Conservation (phyloP, 2,329 filamentous ascomycete species). For the Ceratocystis diversiconidia region DNA sequence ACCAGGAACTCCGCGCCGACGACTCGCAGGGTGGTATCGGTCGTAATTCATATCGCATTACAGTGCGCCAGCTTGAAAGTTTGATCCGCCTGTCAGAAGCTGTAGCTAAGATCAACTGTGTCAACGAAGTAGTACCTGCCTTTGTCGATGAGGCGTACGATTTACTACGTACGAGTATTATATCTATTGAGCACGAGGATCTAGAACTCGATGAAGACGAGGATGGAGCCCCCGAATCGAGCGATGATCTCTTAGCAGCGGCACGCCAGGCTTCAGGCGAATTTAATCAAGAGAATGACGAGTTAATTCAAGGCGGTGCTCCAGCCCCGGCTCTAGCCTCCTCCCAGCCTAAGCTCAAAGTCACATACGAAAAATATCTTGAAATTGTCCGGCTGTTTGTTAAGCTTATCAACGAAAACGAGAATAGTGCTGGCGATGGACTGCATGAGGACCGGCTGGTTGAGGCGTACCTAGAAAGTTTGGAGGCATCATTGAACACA, state of each 20-base stretch:
- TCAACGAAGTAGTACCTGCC: conserved; percentile 68
- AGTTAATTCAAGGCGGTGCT: conserved; percentile 22
- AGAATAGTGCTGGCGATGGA: conserved; percentile 61
- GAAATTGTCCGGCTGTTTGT: conserved; percentile 79
- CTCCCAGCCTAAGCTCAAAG: conserved; percentile 58
- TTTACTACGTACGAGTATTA: conserved; percentile 83
- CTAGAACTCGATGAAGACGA: conserved; percentile 76
- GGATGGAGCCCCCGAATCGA: conserved; percentile 31
- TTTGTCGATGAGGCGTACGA: conserved; percentile 91
- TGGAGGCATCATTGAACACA: conserved; percentile 65
- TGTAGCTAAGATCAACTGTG: conserved; percentile 96
- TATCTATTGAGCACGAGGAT: conserved; percentile 94
- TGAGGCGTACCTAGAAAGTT: conserved; percentile 83
- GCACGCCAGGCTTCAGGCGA: conserved; percentile 37
- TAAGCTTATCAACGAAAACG: conserved; percentile 69
- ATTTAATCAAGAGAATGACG: conserved; percentile 26
- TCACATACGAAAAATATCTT: conserved; percentile 92
- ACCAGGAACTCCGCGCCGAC: conserved; percentile 87
- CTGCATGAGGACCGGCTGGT: conserved; percentile 70
- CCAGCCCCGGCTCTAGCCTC: conserved; percentile 30
- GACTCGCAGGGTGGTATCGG: conserved; percentile 90
- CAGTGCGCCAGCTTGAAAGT: conserved; percentile 86
- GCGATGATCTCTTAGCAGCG: conserved; percentile 26
- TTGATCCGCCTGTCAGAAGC: conserved; percentile 92
- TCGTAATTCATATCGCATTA: conserved; percentile 92